Evolutionary conservation across 2,329 filamentous ascomycete species (phyloP).

Genomic region (Paraphaeosphaeria sporulosa): DNA sequence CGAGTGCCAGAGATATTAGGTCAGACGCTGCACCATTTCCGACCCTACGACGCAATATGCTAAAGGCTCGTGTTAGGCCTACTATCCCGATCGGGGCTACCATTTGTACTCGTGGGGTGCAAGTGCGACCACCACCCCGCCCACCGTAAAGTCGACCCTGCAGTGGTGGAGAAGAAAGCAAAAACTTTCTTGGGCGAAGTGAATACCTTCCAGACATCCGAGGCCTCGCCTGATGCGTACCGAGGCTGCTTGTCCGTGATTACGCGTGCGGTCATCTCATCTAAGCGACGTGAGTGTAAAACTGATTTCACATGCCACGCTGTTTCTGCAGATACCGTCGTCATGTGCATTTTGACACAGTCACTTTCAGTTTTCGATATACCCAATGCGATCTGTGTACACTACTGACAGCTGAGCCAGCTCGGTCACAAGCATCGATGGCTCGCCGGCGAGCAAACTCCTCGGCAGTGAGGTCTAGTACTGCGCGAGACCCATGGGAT

Average conservation of each 20-base stretch:
- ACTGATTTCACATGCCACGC: background rate
- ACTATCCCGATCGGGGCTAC: constrained; percentile 74
- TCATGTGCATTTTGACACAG: background rate
- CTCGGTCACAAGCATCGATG: constrained; percentile 45
- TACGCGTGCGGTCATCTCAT: constrained; percentile 72
- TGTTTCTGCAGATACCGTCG: background rate
- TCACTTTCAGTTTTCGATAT: background rate
- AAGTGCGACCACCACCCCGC: constrained; percentile 84
- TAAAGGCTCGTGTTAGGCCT: constrained; percentile 64
- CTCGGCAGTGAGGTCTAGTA: constrained; percentile 51
- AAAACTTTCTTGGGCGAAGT: constrained; percentile 67
- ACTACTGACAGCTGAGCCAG: constrained; percentile 31
- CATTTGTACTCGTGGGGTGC: constrained; percentile 82
- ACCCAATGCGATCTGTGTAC: background rate
- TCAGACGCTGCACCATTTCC: constrained; percentile 59
- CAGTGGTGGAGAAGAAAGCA: constrained; percentile 71
- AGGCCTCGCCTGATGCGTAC: constrained; percentile 73
- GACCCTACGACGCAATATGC: constrained; percentile 18
- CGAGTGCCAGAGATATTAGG: constrained; percentile 79
- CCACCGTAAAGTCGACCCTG: constrained; percentile 74
- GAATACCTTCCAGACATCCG: constrained; percentile 76
- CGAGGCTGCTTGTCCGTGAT: constrained; percentile 79
- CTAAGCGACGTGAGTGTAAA: constrained; percentile 69
- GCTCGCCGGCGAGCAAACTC: constrained; percentile 55
- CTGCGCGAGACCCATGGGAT: constrained; percentile 48